Conservation (phyloP, 345 rosid species). For the Camelina neglecta region DNA sequence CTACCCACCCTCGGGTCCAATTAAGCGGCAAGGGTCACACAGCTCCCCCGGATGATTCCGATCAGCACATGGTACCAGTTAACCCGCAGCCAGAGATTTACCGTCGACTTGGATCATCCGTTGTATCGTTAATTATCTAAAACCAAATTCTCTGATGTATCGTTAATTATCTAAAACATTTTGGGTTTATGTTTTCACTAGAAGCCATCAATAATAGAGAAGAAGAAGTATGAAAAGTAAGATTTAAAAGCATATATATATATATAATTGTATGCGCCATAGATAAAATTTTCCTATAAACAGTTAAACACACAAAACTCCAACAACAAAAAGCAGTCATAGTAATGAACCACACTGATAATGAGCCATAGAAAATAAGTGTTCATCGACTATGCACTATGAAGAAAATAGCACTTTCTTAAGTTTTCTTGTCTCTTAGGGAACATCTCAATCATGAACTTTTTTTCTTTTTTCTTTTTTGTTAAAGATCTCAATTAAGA, state of each 20-base stretch:
- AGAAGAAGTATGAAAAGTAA: neutral
- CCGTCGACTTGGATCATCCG: constrained; percentile 45
- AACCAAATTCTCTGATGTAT: too few relatives aligned
- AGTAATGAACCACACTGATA: neutral
- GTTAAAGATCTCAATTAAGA: neutral
- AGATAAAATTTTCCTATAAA: constrained; percentile 32
- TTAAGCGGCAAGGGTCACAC: constrained; percentile 43
- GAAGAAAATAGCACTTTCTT: constrained; percentile 9
- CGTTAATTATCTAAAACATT: too few relatives aligned
- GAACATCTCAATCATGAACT: constrained; percentile 9
- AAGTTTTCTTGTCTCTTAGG: constrained; percentile 20
- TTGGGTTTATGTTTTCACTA: constrained; percentile 3
- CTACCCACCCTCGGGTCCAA: constrained; percentile 46
- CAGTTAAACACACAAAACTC: constrained; percentile 1
- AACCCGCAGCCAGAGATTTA: constrained; percentile 29
- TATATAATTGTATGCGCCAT: constrained; percentile 26
- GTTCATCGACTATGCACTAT: neutral
- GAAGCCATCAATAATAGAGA: constrained; percentile 2
- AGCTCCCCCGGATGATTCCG: constrained; percentile 31
- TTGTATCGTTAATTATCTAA: too few relatives aligned
- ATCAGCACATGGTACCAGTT: constrained; percentile 27
- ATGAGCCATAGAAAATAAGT: constrained; percentile 13
- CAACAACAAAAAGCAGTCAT: constrained; percentile 26
- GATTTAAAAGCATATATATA: neutral
- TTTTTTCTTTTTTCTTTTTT: too few relatives aligned